Evolutionary conservation across 192 early-diverging fungal species (phyloP).

Genomic region (Backusella liffmaniae): DNA sequence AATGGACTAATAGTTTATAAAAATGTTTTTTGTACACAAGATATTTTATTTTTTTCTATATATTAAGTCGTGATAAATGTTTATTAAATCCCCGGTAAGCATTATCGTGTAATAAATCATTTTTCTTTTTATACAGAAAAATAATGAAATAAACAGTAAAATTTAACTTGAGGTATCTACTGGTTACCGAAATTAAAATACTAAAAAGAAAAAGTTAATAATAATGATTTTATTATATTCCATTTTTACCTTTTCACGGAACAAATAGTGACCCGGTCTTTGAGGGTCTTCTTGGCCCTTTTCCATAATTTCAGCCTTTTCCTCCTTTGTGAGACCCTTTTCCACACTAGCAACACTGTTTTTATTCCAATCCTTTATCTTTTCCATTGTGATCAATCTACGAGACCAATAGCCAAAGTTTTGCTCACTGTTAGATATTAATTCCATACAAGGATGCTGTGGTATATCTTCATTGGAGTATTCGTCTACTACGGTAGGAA

Average conservation of each 20-base stretch:
- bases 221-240: not conserved
- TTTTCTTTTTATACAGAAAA: not conserved
- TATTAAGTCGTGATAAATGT: not conserved
- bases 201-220: not conserved
- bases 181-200: constrained; percentile 27
- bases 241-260: constrained; percentile 36
- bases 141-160: not conserved
- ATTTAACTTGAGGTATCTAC: not conserved
- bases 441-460: constrained; percentile 70
- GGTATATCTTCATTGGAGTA: constrained; percentile 81
- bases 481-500: constrained; percentile 89
- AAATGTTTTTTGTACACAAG: not conserved
- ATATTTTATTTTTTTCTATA: not conserved
- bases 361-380: constrained; percentile 40
- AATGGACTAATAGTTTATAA: not conserved
- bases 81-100: not conserved
- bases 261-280: constrained; percentile 39
- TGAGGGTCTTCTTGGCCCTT: constrained; percentile 18
- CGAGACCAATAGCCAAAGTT: constrained; percentile 92
- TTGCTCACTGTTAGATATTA: constrained; percentile 93
- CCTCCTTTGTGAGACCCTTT: constrained; percentile 14
- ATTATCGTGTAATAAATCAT: not conserved
- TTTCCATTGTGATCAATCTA: constrained; percentile 95
- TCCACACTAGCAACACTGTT: constrained; percentile 9
- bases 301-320: constrained; percentile 15